A percentile compares a stretch with the other conserved stretches of the same genome.
phyloP scores from a whole-genome alignment of 352 stramenopile species.

The Peronospora belbahrii region DNA sequence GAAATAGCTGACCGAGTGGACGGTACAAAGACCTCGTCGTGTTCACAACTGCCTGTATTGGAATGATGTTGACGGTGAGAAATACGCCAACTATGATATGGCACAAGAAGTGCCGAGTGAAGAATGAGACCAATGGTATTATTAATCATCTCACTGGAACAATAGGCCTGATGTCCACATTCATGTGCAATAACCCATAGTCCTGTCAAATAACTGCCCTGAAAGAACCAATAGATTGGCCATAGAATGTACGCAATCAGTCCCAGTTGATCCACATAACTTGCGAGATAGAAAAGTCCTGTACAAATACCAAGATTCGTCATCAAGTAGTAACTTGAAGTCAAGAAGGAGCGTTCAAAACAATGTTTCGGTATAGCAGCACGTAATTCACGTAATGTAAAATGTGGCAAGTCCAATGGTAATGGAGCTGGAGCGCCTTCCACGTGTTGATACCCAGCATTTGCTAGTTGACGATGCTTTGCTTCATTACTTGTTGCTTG shows the following conservation, averaged over 20 bases:
- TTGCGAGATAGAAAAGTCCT: conserved; percentile 84
- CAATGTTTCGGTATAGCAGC: conserved; percentile 91
- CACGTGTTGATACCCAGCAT: conserved; percentile 64
- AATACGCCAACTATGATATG: conserved; percentile 97
- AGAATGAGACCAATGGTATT: conserved; percentile 94
- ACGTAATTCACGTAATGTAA: conserved; percentile 87
- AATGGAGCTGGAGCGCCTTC: conserved; percentile 68
- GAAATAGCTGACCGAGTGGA: conserved; percentile 64
- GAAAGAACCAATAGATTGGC: conserved; percentile 95
- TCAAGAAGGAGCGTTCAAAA: conserved; percentile 92
- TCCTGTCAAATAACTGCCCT: conserved; percentile 95
- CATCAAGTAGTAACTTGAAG: conserved; percentile 88
- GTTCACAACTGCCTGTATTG: conserved; percentile 90
- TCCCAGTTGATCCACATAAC: conserved; percentile 46
- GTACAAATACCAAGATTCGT: conserved; percentile 88
- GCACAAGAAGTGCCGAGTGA: conserved; percentile 95
- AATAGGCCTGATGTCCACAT: conserved; percentile 97
- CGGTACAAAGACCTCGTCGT: conserved; percentile 97
- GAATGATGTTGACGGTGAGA: conserved; percentile 95
- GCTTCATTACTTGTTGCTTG: conserved; percentile 20
- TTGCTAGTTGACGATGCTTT: conserved; percentile 44
- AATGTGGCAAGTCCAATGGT: conserved; percentile 74
- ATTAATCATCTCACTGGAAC: conserved; percentile 90
- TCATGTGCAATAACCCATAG: conserved; percentile 97
- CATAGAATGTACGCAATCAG: conserved; percentile 75